A percentile compares a stretch with the other conserved stretches of the same genome.
phyloP scores from a whole-genome alignment of 352 stramenopile species.

The Phytopythium aichiense region DNA sequence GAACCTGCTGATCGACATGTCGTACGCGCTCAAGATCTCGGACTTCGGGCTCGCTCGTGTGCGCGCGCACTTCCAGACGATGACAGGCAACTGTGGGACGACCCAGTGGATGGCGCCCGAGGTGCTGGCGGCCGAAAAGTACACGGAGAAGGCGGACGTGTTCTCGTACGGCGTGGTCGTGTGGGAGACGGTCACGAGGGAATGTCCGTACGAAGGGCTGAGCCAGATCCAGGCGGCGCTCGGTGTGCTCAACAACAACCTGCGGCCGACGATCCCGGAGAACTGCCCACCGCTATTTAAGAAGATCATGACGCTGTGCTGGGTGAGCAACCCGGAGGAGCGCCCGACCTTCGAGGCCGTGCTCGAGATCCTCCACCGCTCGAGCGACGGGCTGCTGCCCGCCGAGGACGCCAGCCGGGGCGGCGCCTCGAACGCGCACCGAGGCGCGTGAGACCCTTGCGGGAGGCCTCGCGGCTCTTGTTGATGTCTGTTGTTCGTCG shows the following conservation, averaged over 20 bases:
- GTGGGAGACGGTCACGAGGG: constrained; percentile 86
- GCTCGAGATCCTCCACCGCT: constrained; percentile 65
- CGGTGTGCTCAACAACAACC: constrained; percentile 84
- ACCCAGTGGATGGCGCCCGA: constrained; percentile 88
- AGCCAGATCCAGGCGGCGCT: constrained; percentile 88
- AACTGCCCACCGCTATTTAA: constrained; percentile 75
- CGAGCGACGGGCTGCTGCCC: constrained; percentile 20
- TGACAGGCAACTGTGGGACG: constrained; percentile 85
- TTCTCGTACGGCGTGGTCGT: constrained; percentile 86
- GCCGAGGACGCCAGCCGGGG: background rate
- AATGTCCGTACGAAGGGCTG: constrained; percentile 90
- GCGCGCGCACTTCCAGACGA: constrained; percentile 83
- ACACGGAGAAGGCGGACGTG: constrained; percentile 86
- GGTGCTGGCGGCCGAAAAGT: constrained; percentile 78
- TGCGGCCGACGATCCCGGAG: constrained; percentile 77
- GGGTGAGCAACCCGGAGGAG: constrained; percentile 66
- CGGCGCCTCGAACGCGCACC: background rate
- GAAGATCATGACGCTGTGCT: constrained; percentile 84
- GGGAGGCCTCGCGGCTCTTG: background rate
- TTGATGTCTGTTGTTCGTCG: background rate
- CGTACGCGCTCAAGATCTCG: constrained; percentile 86
- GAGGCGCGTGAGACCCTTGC: background rate
- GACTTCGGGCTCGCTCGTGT: constrained; percentile 84
- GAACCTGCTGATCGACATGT: constrained; percentile 76
- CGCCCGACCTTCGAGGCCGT: constrained; percentile 80